A percentile compares a stretch with the other conserved stretches of the same genome.
Conservation (phyloP, 1,284 basidiomycete genomes). For the Sanguinoderma infundibulare region DNA sequence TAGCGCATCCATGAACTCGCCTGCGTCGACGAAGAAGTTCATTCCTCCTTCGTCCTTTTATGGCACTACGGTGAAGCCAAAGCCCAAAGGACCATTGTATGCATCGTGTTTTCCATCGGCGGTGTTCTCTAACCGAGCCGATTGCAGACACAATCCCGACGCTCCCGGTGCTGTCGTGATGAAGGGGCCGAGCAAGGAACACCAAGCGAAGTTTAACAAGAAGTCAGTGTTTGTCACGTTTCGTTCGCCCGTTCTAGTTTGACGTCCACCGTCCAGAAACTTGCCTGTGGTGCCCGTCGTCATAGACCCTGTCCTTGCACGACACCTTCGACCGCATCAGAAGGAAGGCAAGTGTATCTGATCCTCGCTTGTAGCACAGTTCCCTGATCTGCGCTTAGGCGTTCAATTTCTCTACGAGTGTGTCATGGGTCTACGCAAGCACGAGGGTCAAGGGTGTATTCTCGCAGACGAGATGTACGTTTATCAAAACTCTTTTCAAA, state of each 20-base stretch:
- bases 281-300: slow-evolving; percentile 83
- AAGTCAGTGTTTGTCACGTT: slow-evolving; percentile 51
- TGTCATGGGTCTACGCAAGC: slow-evolving; percentile 91
- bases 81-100: slow-evolving; percentile 58
- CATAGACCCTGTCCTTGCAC: slow-evolving; percentile 86
- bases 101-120: slow-evolving; percentile 8
- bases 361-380: neutral
- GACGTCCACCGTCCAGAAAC: slow-evolving; percentile 43
- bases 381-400: slow-evolving; percentile 44
- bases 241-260: neutral
- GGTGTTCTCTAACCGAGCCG: slow-evolving; percentile 17
- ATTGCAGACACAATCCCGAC: slow-evolving; percentile 72
- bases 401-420: slow-evolving; percentile 94
- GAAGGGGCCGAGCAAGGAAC: slow-evolving; percentile 75
- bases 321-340: slow-evolving; percentile 88
- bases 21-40: slow-evolving; percentile 42
- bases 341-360: slow-evolving; percentile 65
- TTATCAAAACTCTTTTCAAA: neutral
- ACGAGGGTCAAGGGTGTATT: slow-evolving; percentile 92
- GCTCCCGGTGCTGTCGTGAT: slow-evolving; percentile 85
- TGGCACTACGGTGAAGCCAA: slow-evolving; percentile 47
- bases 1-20: slow-evolving; percentile 19
- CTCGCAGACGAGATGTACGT: slow-evolving; percentile 94
- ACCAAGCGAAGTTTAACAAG: slow-evolving; percentile 72
- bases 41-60: slow-evolving; percentile 70